Conservation (phyloP, 2,329 filamentous ascomycete species). For the Trichoderma sp. region DNA sequence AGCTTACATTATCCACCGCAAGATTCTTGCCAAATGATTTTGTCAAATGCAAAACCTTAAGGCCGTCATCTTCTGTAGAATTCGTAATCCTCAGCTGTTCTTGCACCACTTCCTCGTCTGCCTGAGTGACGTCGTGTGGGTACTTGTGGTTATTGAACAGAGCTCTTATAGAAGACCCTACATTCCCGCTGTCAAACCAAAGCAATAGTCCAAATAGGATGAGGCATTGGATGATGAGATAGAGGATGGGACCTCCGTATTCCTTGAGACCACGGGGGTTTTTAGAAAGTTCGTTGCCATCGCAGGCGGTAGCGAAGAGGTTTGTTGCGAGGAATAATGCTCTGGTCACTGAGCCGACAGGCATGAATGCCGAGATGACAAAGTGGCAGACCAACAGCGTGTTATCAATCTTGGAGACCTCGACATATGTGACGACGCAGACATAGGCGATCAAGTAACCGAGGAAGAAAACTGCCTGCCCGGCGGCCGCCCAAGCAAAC, state of each 20-base stretch:
- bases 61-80: slow-evolving; percentile 52
- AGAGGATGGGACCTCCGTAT: slow-evolving; percentile 82
- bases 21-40: slow-evolving; percentile 74
- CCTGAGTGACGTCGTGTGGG: slow-evolving; percentile 21
- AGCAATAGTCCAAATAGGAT: slow-evolving; percentile 70
- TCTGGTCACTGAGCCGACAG: slow-evolving; percentile 71
- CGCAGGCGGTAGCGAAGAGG: slow-evolving; percentile 76
- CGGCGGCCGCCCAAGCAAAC: slow-evolving; percentile 77
- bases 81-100: slow-evolving; percentile 61
- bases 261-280: slow-evolving; percentile 69
- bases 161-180: slow-evolving; percentile 50
- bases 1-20: slow-evolving; percentile 85
- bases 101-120: slow-evolving; percentile 59
- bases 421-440: slow-evolving; percentile 69
- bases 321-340: slow-evolving; percentile 77
- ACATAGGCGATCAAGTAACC: slow-evolving; percentile 70
- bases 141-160: slow-evolving; percentile 37
- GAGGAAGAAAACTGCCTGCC: slow-evolving; percentile 69
- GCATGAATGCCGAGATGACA: slow-evolving; percentile 68
- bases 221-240: slow-evolving; percentile 71
- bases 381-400: slow-evolving; percentile 70
- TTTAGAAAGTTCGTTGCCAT: slow-evolving; percentile 56
- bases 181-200: slow-evolving; percentile 75
- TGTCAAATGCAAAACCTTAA: slow-evolving; percentile 75
- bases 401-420: slow-evolving; percentile 64